Conservation (phyloP, 1,139 yeast genomes). For the Meyerozyma smithsonii region DNA sequence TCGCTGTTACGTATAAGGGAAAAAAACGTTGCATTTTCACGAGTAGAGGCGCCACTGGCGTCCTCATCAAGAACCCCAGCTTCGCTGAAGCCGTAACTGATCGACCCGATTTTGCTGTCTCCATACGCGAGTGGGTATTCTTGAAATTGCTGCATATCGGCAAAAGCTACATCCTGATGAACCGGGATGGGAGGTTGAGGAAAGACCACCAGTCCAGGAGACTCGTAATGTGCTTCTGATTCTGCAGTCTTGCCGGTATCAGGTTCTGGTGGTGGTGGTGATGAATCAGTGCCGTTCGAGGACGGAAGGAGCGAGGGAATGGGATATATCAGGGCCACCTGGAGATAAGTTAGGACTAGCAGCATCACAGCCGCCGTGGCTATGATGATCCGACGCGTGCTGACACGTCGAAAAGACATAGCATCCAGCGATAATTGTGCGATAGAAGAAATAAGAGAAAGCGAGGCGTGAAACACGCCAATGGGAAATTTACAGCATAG, state of each 20-base stretch:
- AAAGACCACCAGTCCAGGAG: background rate
- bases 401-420: background rate
- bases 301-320: background rate
- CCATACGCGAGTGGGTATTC: conserved; percentile 5
- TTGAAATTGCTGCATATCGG: conserved; percentile 5
- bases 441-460: background rate
- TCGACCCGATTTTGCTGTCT: background rate
- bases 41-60: background rate
- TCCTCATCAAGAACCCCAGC: background rate
- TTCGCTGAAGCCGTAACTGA: background rate
- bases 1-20: conserved; percentile 72
- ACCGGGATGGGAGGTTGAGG: background rate
- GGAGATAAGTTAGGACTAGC: background rate
- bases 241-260: too few relatives aligned
- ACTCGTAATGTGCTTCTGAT: background rate
- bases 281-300: too few relatives aligned
- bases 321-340: background rate
- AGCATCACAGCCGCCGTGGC: background rate
- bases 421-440: too few relatives aligned
- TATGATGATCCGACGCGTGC: background rate
- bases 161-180: conserved; percentile 5
- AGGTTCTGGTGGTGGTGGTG: too few relatives aligned
- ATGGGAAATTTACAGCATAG: too few relatives aligned
- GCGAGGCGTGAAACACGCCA: too few relatives aligned
- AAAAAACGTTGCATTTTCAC: conserved; percentile 55